phyloP scores from a whole-genome alignment of 352 stramenopile genomes.

The Globisporangium carolinianum region DNA sequence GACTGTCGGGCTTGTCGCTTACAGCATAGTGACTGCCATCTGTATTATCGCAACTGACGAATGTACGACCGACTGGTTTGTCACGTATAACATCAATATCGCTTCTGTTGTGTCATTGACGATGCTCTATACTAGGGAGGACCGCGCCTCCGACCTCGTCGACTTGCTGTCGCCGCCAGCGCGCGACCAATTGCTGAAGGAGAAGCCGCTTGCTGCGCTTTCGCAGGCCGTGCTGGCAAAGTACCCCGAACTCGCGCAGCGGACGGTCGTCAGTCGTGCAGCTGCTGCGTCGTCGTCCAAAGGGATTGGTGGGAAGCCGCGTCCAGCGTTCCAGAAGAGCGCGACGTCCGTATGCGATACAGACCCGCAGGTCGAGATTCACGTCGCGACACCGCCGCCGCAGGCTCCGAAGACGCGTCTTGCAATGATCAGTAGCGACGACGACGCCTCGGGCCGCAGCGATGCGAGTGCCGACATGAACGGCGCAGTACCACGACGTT shows the following conservation, averaged over 20 bases:
- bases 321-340: conserved; percentile 20
- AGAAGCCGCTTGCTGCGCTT: conserved; percentile 40
- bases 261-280: not conserved
- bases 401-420: conserved; percentile 10
- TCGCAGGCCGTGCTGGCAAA: conserved; percentile 34
- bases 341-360: conserved; percentile 2
- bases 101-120: not conserved
- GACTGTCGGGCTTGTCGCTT: no score
- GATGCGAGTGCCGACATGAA: not conserved
- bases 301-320: conserved; percentile 11
- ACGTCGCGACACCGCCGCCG: conserved; percentile 15
- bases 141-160: conserved; percentile 41
- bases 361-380: conserved; percentile 26
- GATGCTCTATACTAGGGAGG: conserved; percentile 21
- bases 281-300: conserved; percentile 6
- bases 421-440: not conserved
- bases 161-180: conserved; percentile 30
- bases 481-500: conserved; percentile 2
- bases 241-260: conserved; percentile 21
- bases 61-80: no score
- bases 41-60: no score
- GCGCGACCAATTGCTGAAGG: conserved; percentile 33
- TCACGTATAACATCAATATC: no score
- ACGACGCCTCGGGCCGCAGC: not conserved
- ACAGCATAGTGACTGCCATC: no score